Evolutionary conservation across 805 yeast species (phyloP), one percentile per base, ranked within the genome.

Genomic region (Crinitomyces ghanaensis): DNA sequence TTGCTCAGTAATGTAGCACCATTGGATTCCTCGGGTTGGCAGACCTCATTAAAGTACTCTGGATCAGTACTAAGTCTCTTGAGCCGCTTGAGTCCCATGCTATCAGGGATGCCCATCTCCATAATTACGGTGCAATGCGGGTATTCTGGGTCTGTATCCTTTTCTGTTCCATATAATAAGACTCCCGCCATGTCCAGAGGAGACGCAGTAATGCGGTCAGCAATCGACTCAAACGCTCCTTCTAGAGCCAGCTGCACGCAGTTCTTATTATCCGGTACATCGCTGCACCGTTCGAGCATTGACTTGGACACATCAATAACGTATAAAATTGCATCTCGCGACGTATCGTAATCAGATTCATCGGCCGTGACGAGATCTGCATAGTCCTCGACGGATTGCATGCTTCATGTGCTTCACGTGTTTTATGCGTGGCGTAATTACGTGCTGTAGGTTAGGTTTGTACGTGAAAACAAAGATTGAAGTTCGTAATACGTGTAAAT

Each of bases 121-220:
- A 79, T 30, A 8, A 38, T 25, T 6, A 33, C 23, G 2, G 19
- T 19, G 64, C 9, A 79, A 45, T 35, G 62, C 62, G 37, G 60
- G 74, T 9, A 48, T 41, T n/a, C 58, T 52, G 11, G 49, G 42
- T n/a, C 58, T 51, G 38, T 28, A n/a, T 28, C 12, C 11, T 54
- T 56, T 18, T 48, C 41, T 9, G 59, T 35, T 34, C 59, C 33
- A 41, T 46, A 53, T 70, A 68, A 48, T 69, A 75, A 70, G 30
- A 85, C 69, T 0, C 95, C 96, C 17, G 83, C 60, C 0, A 83
- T 86, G 1, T 88, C 77, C 28, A 64, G 62, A 1, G 85, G 82
- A 24, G 71, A 55, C 0, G 77, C 65, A 21, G 79, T 72, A 2
- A 79, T 72, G 37, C 82, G 59, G 31, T 73, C 77, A 3, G 76